Evolutionary conservation across 129 eudicot species (phyloP).

Genomic region (Ambrosia trifida): DNA sequence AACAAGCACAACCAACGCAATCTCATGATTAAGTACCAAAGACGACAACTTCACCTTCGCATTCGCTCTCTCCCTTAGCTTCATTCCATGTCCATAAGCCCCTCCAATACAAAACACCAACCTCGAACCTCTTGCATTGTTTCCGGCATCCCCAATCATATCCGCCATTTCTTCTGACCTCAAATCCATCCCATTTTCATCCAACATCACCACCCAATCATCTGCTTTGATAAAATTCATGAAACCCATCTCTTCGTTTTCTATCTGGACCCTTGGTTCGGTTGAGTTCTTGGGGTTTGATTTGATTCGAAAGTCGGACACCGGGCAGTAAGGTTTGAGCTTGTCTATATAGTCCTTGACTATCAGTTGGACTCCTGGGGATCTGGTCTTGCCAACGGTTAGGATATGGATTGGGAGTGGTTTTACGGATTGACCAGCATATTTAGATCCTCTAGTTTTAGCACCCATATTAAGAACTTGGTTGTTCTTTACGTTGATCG

Average conservation of each 20-base stretch:
- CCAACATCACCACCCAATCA: conserved; percentile 95
- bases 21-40: conserved; percentile 81
- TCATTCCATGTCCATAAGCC: conserved; percentile 88
- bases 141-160: conserved; percentile 78
- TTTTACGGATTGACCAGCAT: conserved; percentile 59
- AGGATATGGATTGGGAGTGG: conserved; percentile 70
- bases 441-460: conserved; percentile 41
- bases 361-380: conserved; percentile 63
- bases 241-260: conserved; percentile 70
- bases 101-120: conserved; percentile 92
- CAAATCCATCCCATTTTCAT: conserved; percentile 69
- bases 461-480: conserved; percentile 12
- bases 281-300: conserved; percentile 85
- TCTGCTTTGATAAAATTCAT: conserved; percentile 54
- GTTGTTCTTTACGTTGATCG: conserved; percentile 26
- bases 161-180: conserved; percentile 79
- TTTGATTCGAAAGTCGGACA: conserved; percentile 58
- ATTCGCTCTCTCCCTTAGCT: conserved; percentile 69
- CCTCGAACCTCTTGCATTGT: conserved; percentile 64
- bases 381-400: conserved; percentile 77
- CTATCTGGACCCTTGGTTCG: conserved; percentile 70
- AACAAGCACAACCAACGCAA: conserved; percentile 77
- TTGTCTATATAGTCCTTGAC: conserved; percentile 75
- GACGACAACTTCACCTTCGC: conserved; percentile 61
- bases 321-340: conserved; percentile 62